Evolutionary conservation across 1,139 yeast genomes (phyloP).

Genomic region (Debaryomycetaceae sp.): DNA sequence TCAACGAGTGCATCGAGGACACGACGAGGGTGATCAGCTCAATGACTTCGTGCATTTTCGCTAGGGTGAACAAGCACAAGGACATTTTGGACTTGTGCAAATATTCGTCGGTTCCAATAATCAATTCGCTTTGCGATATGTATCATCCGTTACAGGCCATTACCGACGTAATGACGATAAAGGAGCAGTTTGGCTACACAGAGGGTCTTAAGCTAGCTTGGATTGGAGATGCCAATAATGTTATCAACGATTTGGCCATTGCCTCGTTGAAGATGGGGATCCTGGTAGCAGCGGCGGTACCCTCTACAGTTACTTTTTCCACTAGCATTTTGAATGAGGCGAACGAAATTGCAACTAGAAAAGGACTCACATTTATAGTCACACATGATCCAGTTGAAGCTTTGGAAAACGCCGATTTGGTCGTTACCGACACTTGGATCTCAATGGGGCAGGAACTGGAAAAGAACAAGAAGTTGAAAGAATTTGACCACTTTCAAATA

Average conservation of each 20-base stretch:
- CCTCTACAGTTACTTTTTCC: constrained; percentile 62
- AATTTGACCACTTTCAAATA: constrained; percentile 77
- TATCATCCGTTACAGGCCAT: constrained; percentile 89
- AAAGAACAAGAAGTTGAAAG: constrained; percentile 58
- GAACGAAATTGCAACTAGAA: constrained; percentile 40
- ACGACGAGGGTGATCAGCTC: constrained; percentile 81
- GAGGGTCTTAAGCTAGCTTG: constrained; percentile 72
- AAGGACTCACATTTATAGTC: constrained; percentile 49
- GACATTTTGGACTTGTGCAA: constrained; percentile 68
- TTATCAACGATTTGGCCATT: constrained; percentile 77
- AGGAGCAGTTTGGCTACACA: constrained; percentile 56
- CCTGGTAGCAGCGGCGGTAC: constrained; percentile 72
- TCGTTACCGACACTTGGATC: constrained; percentile 88
- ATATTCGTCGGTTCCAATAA: constrained; percentile 74
- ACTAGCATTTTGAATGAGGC: constrained; percentile 50
- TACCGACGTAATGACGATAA: constrained; percentile 74
- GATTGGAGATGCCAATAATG: constrained; percentile 94
- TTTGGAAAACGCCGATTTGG: constrained; percentile 59
- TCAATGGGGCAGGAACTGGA: constrained; percentile 92
- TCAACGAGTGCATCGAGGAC: constrained; percentile 78
- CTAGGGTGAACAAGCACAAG: constrained; percentile 74
- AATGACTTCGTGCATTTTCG: constrained; percentile 85
- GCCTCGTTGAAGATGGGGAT: constrained; percentile 79
- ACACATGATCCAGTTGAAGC: constrained; percentile 66
- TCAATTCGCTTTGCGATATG: constrained; percentile 79